phyloP scores from a whole-genome alignment of 1,139 yeast genomes.

The Protomyces inouyei region DNA sequence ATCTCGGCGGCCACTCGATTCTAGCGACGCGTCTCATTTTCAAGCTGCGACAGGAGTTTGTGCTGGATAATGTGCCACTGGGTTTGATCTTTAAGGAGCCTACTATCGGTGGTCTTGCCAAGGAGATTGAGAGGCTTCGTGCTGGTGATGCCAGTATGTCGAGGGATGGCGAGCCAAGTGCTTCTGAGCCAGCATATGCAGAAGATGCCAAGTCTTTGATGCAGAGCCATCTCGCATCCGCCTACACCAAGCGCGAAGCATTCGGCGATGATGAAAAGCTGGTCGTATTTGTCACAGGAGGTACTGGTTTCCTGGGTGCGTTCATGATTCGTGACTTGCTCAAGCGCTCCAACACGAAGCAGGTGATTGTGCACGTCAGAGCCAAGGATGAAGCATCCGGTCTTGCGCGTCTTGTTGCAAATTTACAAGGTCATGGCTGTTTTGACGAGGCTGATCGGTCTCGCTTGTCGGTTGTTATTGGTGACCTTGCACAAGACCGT shows the following conservation, averaged over 20 bases:
- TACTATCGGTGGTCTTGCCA: slow-evolving; percentile 72
- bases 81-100: slow-evolving; percentile 88
- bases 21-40: slow-evolving; percentile 96
- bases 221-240: slow-evolving; percentile 44
- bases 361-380: slow-evolving; percentile 83
- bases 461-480: slow-evolving; percentile 68
- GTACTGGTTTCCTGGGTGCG: slow-evolving; percentile 93
- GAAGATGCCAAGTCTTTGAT: slow-evolving; percentile 66
- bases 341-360: slow-evolving; percentile 50
- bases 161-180: slow-evolving; percentile 33
- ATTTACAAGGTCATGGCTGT: slow-evolving; percentile 80
- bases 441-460: slow-evolving; percentile 65
- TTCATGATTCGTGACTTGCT: slow-evolving; percentile 74
- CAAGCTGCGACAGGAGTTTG: slow-evolving; percentile 71
- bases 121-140: slow-evolving; percentile 57
- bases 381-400: slow-evolving; percentile 68
- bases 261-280: slow-evolving; percentile 44
- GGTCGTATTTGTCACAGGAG: slow-evolving; percentile 86
- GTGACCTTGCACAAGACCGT: slow-evolving; percentile 66
- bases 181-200: slow-evolving; percentile 46
- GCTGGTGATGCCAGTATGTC: slow-evolving; percentile 43
- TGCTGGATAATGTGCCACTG: slow-evolving; percentile 69
- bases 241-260: slow-evolving; percentile 30
- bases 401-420: slow-evolving; percentile 63
- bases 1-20: slow-evolving; percentile 95